These are phyloP conservation scores for Corymbia citriodora DNA, from an alignment of 441 rosid species.

Conservation along the genomic window DNA sequence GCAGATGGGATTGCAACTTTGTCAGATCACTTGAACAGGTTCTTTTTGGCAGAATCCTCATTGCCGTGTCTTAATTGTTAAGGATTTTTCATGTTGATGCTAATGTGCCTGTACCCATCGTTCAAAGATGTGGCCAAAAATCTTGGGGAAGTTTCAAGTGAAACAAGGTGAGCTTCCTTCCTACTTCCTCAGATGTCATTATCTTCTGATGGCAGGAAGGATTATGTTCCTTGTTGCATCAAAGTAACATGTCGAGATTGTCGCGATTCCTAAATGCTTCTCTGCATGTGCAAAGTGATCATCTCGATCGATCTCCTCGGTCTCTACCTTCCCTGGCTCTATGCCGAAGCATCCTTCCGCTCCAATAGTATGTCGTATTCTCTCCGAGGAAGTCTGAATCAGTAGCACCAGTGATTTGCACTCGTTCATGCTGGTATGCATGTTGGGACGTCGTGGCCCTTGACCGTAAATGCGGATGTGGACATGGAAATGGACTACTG, in stretches of 20 bases:
- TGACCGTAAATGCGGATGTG: neutral
- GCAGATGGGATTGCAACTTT: neutral
- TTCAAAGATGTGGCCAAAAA: neutral
- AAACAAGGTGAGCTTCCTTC: neutral
- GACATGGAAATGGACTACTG: neutral
- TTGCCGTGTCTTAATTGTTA: neutral
- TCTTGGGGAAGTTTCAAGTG: neutral
- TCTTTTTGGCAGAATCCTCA: neutral
- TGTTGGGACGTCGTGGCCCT: neutral
- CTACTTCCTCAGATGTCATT: neutral
- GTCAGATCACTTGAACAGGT: neutral
- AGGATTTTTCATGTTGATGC: neutral
- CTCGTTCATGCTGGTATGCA: accelerated
- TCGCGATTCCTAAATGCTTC: neutral
- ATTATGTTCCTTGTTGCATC: neutral
- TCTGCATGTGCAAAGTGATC: neutral
- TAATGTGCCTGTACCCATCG: neutral
- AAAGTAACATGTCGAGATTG: neutral
- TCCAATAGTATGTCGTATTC: neutral
- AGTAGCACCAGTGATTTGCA: neutral
- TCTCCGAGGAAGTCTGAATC: neutral
- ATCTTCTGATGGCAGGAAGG: neutral
- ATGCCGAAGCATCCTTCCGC: neutral
- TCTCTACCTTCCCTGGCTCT: neutral
- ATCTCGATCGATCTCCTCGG: neutral